Evolutionary conservation across 805 yeast species (phyloP), one percentile per base, ranked within the genome.

Genomic region (Naumovozyma baii): DNA sequence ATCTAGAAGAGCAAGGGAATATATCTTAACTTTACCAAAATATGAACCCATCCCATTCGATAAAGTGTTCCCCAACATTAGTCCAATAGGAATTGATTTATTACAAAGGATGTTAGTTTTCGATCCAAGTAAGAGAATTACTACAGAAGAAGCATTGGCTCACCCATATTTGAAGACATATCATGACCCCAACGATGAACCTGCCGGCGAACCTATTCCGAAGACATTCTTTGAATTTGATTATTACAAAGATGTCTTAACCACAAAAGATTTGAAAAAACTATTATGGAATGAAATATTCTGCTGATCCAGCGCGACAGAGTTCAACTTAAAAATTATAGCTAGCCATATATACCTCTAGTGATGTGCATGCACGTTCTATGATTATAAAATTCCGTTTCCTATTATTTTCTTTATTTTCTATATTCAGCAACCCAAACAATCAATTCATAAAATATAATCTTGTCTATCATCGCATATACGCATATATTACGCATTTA

Each of bases 131-230:
- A 77, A 81, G 53, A 70, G 97, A 54, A 80, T 88, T 45, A 76
- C 88, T 2, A 97, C 87, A 3, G 80, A 72, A 39, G 81, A 83
- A 44, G 96, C 96, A 0, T 70, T 90, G 36, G 64, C 72, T 48
- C 97, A 90, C 57, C 95, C 95, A 2, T 90, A 90, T 61, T 67
- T 90, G 39, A 64, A 71, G 37, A 73, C 83, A n/a, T 90, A 90
- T 63, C 97, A 90, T 61, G 97, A 90, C 55, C 95, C 96, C 3
- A 76, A 74, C 39, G 97, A 90, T 59, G 97, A 90, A 62, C 97
- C 97, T 0, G 70, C 69, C 30, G 87, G 92, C 28, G 76, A 77
- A 15, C 83, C 87, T 36, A 80, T 92, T 17, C 88, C 94, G 0
- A 78, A 78, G 31, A 87, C 82, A 49, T 87, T 90, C 59, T 90